These are phyloP conservation scores for Trypanosoma mega DNA, from an alignment of 208 protist species.

Conservation along the genomic window DNA sequence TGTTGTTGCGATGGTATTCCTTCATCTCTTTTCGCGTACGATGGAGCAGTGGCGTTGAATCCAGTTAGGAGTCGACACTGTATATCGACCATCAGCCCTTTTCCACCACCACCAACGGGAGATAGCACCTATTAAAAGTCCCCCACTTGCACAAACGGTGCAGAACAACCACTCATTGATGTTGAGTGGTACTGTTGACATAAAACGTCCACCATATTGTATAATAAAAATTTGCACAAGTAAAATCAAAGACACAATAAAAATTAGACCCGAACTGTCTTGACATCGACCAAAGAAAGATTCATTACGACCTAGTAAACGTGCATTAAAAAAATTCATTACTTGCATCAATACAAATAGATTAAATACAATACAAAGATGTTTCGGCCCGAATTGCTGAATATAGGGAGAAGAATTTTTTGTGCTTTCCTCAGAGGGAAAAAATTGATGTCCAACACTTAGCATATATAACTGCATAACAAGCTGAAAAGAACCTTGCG, in stretches of 20 bases:
- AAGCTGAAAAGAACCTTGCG: slow-evolving; percentile 80
- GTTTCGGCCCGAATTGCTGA: slow-evolving; percentile 41
- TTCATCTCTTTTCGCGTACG: background rate
- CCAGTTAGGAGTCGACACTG: background rate
- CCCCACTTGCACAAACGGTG: slow-evolving; percentile 38
- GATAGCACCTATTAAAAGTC: slow-evolving; percentile 46
- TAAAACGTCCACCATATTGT: slow-evolving; percentile 73
- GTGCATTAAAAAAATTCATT: slow-evolving; percentile 90
- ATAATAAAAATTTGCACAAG: slow-evolving; percentile 70
- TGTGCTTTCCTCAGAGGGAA: background rate
- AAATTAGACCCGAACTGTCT: slow-evolving; percentile 51
- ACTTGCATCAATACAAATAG: slow-evolving; percentile 89
- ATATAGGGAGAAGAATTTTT: slow-evolving; percentile 8
- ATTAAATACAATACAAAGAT: slow-evolving; percentile 87
- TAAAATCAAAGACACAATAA: slow-evolving; percentile 67
- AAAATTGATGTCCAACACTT: slow-evolving; percentile 30
- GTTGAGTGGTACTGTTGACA: slow-evolving; percentile 78
- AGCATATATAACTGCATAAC: slow-evolving; percentile 62
- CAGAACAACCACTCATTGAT: slow-evolving; percentile 64
- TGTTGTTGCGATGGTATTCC: too few relatives aligned
- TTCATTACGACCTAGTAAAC: slow-evolving; percentile 54
- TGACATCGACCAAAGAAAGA: slow-evolving; percentile 56
- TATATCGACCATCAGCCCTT: slow-evolving; percentile 12
- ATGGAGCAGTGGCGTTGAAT: background rate
- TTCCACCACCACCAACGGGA: slow-evolving; percentile 31